Evolutionary conservation across 257 asterid species (phyloP).

Genomic region (Plantago elongata): DNA sequence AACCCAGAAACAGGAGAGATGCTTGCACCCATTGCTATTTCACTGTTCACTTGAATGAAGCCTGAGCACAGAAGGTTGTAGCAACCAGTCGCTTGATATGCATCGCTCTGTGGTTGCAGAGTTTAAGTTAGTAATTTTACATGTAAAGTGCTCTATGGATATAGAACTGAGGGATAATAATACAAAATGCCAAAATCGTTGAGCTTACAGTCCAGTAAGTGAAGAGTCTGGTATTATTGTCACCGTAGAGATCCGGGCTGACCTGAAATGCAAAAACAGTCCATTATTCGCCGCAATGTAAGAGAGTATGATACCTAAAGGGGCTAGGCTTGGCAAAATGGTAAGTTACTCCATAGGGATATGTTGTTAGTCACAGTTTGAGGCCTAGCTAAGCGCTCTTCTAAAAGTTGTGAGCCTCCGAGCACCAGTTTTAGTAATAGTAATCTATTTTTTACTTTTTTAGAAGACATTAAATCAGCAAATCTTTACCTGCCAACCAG

Average conservation of each 20-base stretch:
- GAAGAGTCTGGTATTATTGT: slow-evolving; percentile 77
- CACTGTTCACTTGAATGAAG: slow-evolving; percentile 80
- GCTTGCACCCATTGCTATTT: slow-evolving; percentile 95
- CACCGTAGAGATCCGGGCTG: slow-evolving; percentile 79
- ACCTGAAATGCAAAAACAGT: slow-evolving; percentile 41
- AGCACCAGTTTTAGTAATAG: no score
- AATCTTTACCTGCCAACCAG: slow-evolving; percentile 82
- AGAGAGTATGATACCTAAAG: not conserved
- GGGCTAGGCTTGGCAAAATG: no score
- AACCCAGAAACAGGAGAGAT: slow-evolving; percentile 78
- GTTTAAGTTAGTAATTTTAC: not conserved
- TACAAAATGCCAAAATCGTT: not conserved
- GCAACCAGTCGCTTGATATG: slow-evolving; percentile 96
- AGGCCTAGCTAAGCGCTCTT: no score
- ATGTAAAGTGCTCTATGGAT: not conserved
- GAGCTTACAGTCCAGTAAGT: slow-evolving; percentile 81
- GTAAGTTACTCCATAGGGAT: no score
- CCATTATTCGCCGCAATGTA: slow-evolving; percentile 18
- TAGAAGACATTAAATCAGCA: not conserved
- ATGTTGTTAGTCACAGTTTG: no score
- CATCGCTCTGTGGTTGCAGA: slow-evolving; percentile 61
- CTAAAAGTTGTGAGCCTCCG: no score
- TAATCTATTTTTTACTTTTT: no score
- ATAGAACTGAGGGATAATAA: not conserved
- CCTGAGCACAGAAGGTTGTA: slow-evolving; percentile 91